Base-by-base conservation (phyloP, 257 asterid species). In the Perilla frutescens region DNA sequence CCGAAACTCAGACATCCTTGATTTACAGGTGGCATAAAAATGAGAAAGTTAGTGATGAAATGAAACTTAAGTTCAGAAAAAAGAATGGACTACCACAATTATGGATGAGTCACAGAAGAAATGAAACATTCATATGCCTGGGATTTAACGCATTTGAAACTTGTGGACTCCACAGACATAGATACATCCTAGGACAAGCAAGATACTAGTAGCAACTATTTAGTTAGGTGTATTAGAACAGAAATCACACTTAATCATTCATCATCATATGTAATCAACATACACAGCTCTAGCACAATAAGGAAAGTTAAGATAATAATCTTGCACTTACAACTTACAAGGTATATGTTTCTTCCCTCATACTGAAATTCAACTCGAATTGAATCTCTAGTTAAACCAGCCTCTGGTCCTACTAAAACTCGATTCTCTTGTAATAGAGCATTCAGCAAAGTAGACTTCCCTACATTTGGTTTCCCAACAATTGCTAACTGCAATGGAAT, bases 341-440 rank as follows among this genome's bases (percentile, higher is more conserved):
- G 92, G 81, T 78, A 90, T 72, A 93, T 64, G 6, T 80, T 81
- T 86, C 99, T 87, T 77, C 97, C 99, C 76, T 91, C 92, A 39
- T 88, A 88, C 81, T 87, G 83, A 77, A 91, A 94, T 62, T 94
- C 84, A 79, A 91, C 96, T 15, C 97, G 85, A 61, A 94, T 89
- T 58, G 99, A 91, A 82, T 94, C 99, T 85, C 97, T 88, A 57
- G 97, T 94, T 87, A 94, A 84, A 75, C 99, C 97, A 78, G 97
- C 97, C 80, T 91, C 99, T 31, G 97, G 99, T 44, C 97, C 99
- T 69, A 94, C 97, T 87, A 94, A 79, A 73, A 91, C 97, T 49
- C 99, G 96, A 54, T 94, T 89, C 82, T 93, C 97, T 85, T 88
- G 97, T 80, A 94, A 84, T 77, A 94, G 75, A 45, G 98, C 87